These are phyloP conservation scores for Claviceps spartinae DNA, from an alignment of 2,329 filamentous ascomycete genomes.

Conservation along the genomic window DNA sequence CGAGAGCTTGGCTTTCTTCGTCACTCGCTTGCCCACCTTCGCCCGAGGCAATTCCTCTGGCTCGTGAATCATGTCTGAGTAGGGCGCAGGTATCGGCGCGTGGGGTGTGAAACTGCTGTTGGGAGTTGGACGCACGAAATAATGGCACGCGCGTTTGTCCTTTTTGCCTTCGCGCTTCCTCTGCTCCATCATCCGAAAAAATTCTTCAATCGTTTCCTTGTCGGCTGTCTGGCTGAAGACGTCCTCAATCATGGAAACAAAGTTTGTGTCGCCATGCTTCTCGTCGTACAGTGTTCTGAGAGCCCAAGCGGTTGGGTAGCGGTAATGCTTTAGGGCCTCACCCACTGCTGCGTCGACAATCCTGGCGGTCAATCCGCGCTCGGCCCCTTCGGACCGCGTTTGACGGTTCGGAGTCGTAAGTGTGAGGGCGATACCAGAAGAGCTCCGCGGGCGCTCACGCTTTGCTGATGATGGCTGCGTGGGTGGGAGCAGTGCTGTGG, in stretches of 20 bases:
- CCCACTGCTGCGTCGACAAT: constrained; percentile 45
- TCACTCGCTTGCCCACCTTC: constrained; percentile 14
- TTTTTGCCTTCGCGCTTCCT: constrained; percentile 45
- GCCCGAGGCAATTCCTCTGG: constrained; percentile 2
- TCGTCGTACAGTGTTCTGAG: constrained; percentile 48
- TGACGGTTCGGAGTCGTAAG: constrained; percentile 9
- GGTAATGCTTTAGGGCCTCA: constrained; percentile 40
- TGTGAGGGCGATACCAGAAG: constrained; percentile 5
- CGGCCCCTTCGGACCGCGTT: constrained; percentile 14
- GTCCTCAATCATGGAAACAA: constrained; percentile 43
- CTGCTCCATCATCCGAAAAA: constrained; percentile 34
- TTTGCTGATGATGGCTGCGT: neutral
- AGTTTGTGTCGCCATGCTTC: constrained; percentile 33
- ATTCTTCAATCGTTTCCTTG: constrained; percentile 35
- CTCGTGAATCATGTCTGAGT: constrained; percentile 29
- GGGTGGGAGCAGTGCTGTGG: constrained; percentile 7
- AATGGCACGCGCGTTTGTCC: constrained; percentile 36
- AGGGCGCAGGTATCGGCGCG: constrained; percentile 35
- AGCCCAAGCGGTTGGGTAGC: constrained; percentile 50
- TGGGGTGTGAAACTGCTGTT: constrained; percentile 28
- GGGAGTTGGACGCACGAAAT: constrained; percentile 38
- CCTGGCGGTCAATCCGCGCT: constrained; percentile 33
- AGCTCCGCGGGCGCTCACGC: constrained; percentile 4
- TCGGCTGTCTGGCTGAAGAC: constrained; percentile 46
- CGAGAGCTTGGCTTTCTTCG: constrained; percentile 24